Evolutionary conservation across 2,329 filamentous ascomycete genomes (phyloP).

Genomic region (Pyricularia sp.): DNA sequence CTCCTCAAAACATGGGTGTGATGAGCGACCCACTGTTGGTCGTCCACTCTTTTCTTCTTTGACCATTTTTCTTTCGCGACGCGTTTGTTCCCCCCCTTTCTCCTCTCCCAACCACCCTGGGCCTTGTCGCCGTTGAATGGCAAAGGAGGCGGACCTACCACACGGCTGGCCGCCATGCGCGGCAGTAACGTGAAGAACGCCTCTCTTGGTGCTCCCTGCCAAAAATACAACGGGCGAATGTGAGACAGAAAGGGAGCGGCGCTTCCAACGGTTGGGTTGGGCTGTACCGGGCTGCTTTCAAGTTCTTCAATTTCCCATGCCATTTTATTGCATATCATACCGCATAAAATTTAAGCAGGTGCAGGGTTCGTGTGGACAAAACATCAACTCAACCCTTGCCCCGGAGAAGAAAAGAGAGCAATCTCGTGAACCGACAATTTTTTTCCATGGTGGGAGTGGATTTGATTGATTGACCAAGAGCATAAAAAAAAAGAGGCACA

Average conservation of each 20-base stretch:
- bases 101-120: background rate
- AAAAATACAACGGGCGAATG: background rate
- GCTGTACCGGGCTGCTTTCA: background rate
- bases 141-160: background rate
- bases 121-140: background rate
- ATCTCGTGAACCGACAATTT: slow-evolving; percentile 7
- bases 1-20: background rate
- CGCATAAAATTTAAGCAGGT: background rate
- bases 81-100: background rate
- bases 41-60: background rate
- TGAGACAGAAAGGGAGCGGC: background rate
- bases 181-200: background rate
- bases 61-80: background rate
- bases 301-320: background rate
- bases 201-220: background rate
- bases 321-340: background rate
- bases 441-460: slow-evolving; percentile 1
- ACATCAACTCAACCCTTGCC: background rate
- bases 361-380: background rate
- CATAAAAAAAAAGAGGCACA: background rate
- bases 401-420: background rate
- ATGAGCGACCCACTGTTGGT: background rate
- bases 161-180: background rate
- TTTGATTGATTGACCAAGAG: background rate
- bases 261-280: background rate